Evolutionary conservation across 1,284 basidiomycete genomes (phyloP).

Genomic region (Ganoderma boninense): DNA sequence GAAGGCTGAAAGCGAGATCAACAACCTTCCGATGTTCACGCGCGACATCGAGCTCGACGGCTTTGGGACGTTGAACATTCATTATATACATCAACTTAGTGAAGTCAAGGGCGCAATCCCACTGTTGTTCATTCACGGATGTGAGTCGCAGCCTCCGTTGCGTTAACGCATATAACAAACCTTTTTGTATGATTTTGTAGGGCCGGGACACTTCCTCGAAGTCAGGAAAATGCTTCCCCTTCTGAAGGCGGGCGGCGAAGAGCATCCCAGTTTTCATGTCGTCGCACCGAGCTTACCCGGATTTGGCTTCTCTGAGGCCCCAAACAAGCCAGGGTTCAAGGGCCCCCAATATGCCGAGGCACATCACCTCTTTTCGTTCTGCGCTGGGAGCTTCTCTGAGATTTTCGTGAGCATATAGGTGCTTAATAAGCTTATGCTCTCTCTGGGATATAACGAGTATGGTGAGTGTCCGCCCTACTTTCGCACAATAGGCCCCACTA

Average conservation of each 20-base stretch:
- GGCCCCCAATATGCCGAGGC: conserved; percentile 40
- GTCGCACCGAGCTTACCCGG: conserved; percentile 62
- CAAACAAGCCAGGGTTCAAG: conserved; percentile 47
- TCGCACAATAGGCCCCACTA: too few relatives aligned
- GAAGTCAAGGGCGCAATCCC: conserved; percentile 46
- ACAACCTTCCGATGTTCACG: too few relatives aligned
- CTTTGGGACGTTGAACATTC: conserved; percentile 47
- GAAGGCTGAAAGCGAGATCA: conserved; percentile 38
- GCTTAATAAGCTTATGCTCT: conserved; percentile 33
- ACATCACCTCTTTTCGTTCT: not conserved
- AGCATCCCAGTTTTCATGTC: conserved; percentile 66
- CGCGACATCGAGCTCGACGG: conserved; percentile 45
- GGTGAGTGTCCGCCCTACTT: conserved; percentile 17
- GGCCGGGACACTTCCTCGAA: conserved; percentile 70
- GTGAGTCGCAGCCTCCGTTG: conserved; percentile 37
- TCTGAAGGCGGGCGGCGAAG: conserved; percentile 47
- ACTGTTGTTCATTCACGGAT: conserved; percentile 53
- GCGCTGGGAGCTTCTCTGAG: not conserved
- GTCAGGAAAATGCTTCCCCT: conserved; percentile 61
- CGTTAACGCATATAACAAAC: not conserved
- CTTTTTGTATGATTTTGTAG: conserved; percentile 40
- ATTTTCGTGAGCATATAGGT: conserved; percentile 16
- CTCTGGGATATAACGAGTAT: conserved; percentile 36
- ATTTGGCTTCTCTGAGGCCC: conserved; percentile 60
- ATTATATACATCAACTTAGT: conserved; percentile 52